phyloP scores from a whole-genome alignment of 2,329 filamentous ascomycete genomes.

The Cladobotryum protrusum region DNA sequence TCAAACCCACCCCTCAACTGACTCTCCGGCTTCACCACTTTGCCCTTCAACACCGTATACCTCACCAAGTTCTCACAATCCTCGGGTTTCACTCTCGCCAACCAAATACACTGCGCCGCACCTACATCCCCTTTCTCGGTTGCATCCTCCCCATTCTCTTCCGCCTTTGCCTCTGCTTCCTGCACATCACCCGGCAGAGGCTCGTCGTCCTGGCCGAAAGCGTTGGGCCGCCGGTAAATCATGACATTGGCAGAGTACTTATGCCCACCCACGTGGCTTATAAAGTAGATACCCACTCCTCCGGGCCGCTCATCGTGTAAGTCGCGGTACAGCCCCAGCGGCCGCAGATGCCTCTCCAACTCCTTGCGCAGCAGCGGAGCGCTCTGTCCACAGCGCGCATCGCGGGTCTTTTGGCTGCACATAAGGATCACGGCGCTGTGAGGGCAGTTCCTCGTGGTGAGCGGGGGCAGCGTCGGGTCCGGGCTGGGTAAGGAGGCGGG shows the following conservation, averaged over 20 bases:
- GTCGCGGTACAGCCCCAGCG: constrained; percentile 78
- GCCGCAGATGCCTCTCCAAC: constrained; percentile 80
- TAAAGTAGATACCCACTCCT: constrained; percentile 93
- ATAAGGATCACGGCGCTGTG: constrained; percentile 85
- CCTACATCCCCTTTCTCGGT: constrained; percentile 36
- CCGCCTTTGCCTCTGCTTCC: constrained; percentile 22
- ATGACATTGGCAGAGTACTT: constrained; percentile 95
- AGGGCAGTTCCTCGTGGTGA: constrained; percentile 53
- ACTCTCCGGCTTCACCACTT: constrained; percentile 80
- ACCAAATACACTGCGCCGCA: constrained; percentile 87
- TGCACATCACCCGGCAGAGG: constrained; percentile 19
- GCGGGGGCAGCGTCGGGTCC: constrained; percentile 22
- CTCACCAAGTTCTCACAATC: constrained; percentile 89
- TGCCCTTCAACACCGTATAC: constrained; percentile 87
- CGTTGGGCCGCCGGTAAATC: constrained; percentile 66
- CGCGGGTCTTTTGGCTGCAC: constrained; percentile 90
- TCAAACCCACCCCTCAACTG: constrained; percentile 92
- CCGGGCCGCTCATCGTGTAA: constrained; percentile 82
- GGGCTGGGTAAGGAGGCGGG: constrained; percentile 27
- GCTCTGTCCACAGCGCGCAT: constrained; percentile 89
- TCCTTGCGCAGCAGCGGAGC: constrained; percentile 85
- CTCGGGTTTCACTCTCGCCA: constrained; percentile 76
- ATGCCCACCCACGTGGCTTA: constrained; percentile 92
- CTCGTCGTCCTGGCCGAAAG: constrained; percentile 47
- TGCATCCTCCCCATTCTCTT: not conserved